phyloP scores from a whole-genome alignment of 2,329 filamentous ascomycete genomes.

The Leptographium galeiforme region DNA sequence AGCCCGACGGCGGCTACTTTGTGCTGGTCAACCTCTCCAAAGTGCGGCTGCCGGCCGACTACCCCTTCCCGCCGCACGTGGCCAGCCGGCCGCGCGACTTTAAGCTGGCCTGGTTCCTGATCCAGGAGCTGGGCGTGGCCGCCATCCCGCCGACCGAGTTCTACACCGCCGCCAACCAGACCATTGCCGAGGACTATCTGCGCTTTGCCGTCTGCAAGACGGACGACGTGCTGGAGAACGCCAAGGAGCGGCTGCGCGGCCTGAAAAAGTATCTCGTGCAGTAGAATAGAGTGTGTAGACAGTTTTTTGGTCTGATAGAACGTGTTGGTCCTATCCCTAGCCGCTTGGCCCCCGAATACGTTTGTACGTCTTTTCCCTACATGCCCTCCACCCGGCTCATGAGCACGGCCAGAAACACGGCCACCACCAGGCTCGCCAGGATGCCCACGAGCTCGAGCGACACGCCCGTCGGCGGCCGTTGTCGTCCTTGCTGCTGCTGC shows the following conservation, averaged over 20 bases:
- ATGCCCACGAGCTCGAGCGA: constrained; percentile 4
- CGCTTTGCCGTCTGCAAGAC: constrained; percentile 95
- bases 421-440: not conserved
- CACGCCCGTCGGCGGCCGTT: not conserved
- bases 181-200: constrained; percentile 84
- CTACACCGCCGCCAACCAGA: constrained; percentile 72
- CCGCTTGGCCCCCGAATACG: too few relatives aligned
- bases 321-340: not conserved
- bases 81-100: constrained; percentile 80
- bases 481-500: not conserved
- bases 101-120: constrained; percentile 90
- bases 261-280: constrained; percentile 55
- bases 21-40: constrained; percentile 88
- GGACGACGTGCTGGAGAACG: constrained; percentile 67
- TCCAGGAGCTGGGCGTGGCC: constrained; percentile 89
- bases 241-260: constrained; percentile 61
- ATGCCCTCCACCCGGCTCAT: too few relatives aligned
- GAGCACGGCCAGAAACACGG: not conserved
- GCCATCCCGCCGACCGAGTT: constrained; percentile 96
- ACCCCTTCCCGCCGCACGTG: constrained; percentile 82
- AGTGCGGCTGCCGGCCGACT: constrained; percentile 69
- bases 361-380: too few relatives aligned
- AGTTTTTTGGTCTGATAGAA: too few relatives aligned
- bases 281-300: too few relatives aligned
- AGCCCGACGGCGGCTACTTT: constrained; percentile 95